These are phyloP conservation scores for Cladosporium sp. DNA, from an alignment of 2,329 filamentous ascomycete species.

Conservation along the genomic window DNA sequence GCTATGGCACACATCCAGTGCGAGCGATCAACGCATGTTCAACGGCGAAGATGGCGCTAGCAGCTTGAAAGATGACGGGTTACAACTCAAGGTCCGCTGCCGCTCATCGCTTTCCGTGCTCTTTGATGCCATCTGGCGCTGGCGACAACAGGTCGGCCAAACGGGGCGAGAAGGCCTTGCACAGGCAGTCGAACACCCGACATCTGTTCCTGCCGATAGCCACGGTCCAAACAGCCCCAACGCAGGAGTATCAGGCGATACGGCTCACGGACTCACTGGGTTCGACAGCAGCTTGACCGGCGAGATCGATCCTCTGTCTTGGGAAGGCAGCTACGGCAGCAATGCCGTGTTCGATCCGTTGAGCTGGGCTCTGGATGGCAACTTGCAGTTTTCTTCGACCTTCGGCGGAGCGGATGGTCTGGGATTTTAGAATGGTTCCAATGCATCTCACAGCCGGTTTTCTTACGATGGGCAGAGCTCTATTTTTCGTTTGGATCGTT, in stretches of 20 bases:
- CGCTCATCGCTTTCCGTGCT: constrained; percentile 80
- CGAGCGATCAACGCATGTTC: constrained; percentile 25
- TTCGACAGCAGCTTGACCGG: constrained; percentile 14
- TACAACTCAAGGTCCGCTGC: constrained; percentile 76
- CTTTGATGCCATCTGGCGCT: constrained; percentile 79
- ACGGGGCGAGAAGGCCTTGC: constrained; percentile 42
- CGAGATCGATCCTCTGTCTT: constrained; percentile 24
- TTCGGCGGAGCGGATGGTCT: constrained; percentile 11
- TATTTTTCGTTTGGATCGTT: too few species aligned
- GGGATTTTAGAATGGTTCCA: constrained; percentile 1
- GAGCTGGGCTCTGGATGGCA: constrained; percentile 86
- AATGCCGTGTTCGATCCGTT: constrained; percentile 90
- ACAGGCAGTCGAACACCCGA: constrained; percentile 73
- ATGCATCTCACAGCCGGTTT: too few species aligned
- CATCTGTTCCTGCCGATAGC: constrained; percentile 33
- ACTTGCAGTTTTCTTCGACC: constrained; percentile 63
- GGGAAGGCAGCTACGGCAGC: constrained; percentile 34
- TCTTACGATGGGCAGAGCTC: too few species aligned
- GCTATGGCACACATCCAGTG: constrained; percentile 62
- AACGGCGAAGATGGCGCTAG: constrained; percentile 33
- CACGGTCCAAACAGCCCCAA: constrained; percentile 23
- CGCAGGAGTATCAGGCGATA: constrained; percentile 10
- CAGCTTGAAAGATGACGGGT: constrained; percentile 51
- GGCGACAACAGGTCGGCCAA: constrained; percentile 65
- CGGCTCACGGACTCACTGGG: constrained; percentile 15